These are phyloP conservation scores for Blastomyces silverae DNA, from an alignment of 2,329 filamentous ascomycete species.

Conservation along the genomic window DNA sequence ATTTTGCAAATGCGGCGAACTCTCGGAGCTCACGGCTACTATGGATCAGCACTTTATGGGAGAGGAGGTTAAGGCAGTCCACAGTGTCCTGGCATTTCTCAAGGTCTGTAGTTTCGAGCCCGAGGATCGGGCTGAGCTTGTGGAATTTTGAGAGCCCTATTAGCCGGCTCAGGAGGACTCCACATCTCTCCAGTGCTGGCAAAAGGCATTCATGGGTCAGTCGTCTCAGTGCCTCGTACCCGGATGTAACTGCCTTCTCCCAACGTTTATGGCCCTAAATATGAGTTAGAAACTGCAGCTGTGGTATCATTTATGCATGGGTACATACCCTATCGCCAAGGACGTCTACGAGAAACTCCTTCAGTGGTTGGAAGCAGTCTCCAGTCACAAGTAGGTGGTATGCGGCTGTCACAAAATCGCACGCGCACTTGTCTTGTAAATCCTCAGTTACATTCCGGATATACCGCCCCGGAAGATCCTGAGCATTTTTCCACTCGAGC, in stretches of 20 bases:
- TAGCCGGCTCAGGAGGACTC: conserved; percentile 73
- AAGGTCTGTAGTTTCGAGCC: conserved; percentile 58
- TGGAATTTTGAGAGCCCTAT: conserved; percentile 78
- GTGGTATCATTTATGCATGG: neutral
- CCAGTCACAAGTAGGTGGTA: conserved; percentile 83
- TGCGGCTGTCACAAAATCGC: conserved; percentile 64
- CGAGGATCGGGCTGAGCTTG: conserved; percentile 58
- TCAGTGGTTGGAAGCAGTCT: conserved; percentile 65
- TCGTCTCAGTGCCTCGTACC: conserved; percentile 68
- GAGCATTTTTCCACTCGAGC: conserved; percentile 73
- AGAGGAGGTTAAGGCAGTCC: conserved; percentile 66
- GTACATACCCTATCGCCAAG: conserved; percentile 64
- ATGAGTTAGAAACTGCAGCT: conserved; percentile 11
- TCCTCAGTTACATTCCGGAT: conserved; percentile 70
- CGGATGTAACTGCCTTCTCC: conserved; percentile 77
- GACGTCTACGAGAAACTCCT: conserved; percentile 83
- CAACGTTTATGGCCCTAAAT: conserved; percentile 80
- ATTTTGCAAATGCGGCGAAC: conserved; percentile 71
- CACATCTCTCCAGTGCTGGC: conserved; percentile 76
- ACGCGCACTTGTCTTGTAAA: conserved; percentile 57
- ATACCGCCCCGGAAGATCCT: conserved; percentile 72
- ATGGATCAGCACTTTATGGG: conserved; percentile 63
- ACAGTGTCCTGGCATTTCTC: conserved; percentile 59
- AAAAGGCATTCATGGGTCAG: conserved; percentile 82
- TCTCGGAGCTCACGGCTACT: conserved; percentile 70